Percentiles rank a stretch among this genome's conserved stretches.
Conservation (phyloP, 331 rosid genomes). For the Acacia concinna region DNA sequence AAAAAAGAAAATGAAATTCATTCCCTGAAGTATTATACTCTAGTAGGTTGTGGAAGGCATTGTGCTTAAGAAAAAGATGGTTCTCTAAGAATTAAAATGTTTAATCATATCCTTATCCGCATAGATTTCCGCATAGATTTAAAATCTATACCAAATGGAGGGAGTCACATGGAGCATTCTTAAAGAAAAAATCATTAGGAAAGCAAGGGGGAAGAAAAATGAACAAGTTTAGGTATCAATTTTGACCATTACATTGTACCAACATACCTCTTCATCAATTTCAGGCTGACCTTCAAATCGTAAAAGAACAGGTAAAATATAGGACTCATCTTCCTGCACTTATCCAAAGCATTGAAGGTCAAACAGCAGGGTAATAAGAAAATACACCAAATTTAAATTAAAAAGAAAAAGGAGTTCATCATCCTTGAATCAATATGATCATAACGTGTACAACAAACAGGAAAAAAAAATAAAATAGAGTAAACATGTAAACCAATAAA, state of each 20-base stretch:
- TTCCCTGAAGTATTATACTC: background rate
- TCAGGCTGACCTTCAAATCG: constrained; percentile 94
- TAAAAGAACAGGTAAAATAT: constrained; percentile 88
- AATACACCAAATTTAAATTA: background rate
- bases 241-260: constrained; percentile 26
- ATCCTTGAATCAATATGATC: background rate
- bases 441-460: constrained; percentile 3
- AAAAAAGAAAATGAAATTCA: background rate
- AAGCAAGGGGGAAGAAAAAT: background rate
- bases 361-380: constrained; percentile 3
- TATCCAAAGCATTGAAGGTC: constrained; percentile 41
- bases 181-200: background rate
- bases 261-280: constrained; percentile 90
- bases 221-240: background rate
- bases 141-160: constrained; percentile 9
- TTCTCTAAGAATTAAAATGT: constrained; percentile 8
- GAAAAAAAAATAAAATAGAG: constrained; percentile 8
- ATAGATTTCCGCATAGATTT: constrained; percentile 29
- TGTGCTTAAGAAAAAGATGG: constrained; percentile 3
- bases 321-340: constrained; percentile 90
- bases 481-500: constrained; percentile 19
- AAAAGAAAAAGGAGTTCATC: background rate
- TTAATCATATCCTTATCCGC: constrained; percentile 4
- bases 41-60: background rate
- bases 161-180: constrained; percentile 24